Percentiles rank a stretch among this genome's conserved stretches.
phyloP scores from a whole-genome alignment of 148 eudicot genomes.

The Cornus controversa region DNA sequence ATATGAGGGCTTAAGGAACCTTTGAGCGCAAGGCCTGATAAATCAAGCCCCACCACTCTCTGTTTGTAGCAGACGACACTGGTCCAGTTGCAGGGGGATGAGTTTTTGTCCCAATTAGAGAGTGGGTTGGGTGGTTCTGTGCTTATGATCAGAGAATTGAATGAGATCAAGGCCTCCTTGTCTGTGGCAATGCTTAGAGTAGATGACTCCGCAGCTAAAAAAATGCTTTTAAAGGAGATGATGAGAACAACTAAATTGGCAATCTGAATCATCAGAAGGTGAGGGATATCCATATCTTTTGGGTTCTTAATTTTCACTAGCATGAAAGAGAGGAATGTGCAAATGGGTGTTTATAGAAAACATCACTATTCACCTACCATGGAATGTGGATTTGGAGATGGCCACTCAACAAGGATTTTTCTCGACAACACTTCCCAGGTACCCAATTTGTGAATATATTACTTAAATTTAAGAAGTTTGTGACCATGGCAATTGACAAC shows the following conservation, averaged over 20 bases:
- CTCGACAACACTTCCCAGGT: too few relatives aligned
- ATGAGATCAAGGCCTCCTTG: slow-evolving; percentile 32
- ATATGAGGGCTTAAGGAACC: slow-evolving; percentile 44
- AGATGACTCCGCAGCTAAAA: not conserved
- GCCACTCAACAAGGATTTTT: too few relatives aligned
- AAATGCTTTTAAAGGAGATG: not conserved
- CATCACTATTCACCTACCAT: too few relatives aligned
- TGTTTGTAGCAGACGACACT: slow-evolving; percentile 35
- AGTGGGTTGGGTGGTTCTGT: slow-evolving; percentile 30
- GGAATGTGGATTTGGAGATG: too few relatives aligned
- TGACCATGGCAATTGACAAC: too few relatives aligned
- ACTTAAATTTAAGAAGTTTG: too few relatives aligned
- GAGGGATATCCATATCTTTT: not conserved
- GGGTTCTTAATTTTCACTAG: too few relatives aligned
- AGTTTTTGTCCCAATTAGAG: slow-evolving; percentile 43
- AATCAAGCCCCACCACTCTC: slow-evolving; percentile 41
- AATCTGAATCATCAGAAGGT: not conserved
- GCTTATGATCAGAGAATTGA: slow-evolving; percentile 26
- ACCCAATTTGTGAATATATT: too few relatives aligned
- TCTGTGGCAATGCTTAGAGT: slow-evolving; percentile 15
- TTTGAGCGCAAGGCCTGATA: slow-evolving; percentile 25
- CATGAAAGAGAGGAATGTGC: too few relatives aligned
- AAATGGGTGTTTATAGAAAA: too few relatives aligned
- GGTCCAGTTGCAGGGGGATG: slow-evolving; percentile 58
- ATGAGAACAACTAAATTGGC: not conserved